Conservation (phyloP, 148 eudicot species). For the Polygonum aviculare region DNA sequence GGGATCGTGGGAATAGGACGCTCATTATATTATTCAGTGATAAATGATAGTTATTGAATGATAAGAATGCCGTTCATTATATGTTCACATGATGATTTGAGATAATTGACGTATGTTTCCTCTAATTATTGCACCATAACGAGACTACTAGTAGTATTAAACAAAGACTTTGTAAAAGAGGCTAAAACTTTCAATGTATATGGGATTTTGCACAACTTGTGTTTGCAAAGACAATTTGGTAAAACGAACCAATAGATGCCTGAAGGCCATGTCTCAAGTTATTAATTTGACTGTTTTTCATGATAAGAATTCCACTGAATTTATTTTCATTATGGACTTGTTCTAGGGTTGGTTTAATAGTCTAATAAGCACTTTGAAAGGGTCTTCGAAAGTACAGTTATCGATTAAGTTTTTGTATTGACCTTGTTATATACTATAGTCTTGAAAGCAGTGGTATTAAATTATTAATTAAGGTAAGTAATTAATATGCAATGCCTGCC, state of each 20-base stretch:
- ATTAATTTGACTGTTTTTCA: background rate
- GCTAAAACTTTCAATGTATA: too few species aligned
- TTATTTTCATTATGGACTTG: background rate
- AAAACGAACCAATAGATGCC: background rate
- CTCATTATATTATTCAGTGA: too few species aligned
- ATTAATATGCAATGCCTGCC: background rate
- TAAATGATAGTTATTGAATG: background rate
- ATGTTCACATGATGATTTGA: background rate
- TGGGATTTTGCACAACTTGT: background rate
- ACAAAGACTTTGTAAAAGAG: background rate
- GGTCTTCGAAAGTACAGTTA: background rate
- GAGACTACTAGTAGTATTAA: background rate
- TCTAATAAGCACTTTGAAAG: background rate
- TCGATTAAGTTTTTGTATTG: background rate
- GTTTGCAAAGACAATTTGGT: background rate
- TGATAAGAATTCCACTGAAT: background rate
- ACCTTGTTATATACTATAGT: background rate
- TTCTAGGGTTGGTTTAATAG: background rate
- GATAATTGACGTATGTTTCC: background rate
- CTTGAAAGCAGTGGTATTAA: background rate
- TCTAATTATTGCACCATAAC: background rate
- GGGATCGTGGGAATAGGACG: too few species aligned
- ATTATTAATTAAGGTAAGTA: background rate
- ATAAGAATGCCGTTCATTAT: too few species aligned
- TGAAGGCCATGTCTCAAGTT: background rate